Evolutionary conservation across 1,139 yeast species (phyloP), one percentile per base, ranked within the genome.

Genomic region (Taiozyma onychis): DNA sequence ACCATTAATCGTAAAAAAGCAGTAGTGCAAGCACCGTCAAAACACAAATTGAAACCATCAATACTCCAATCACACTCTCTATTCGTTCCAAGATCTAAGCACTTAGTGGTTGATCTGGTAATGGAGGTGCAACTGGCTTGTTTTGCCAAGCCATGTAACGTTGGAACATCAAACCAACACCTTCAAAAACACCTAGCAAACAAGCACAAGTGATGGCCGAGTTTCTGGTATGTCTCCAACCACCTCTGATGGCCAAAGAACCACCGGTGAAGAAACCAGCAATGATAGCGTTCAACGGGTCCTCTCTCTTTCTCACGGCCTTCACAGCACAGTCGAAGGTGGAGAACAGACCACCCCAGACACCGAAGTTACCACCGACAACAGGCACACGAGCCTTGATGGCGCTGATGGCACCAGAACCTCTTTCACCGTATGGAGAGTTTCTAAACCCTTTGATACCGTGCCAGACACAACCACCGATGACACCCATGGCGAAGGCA

Each of bases 221-320:
- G 71, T 91, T 93, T 73, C 98, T 80, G 49, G 96, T 88, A 69
- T 91, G 97, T 74, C 83, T 88, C 93, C 97, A 89, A 49, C 99
- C 99, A 62, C 99, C 98, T 81, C 99, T 88, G 61, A 95, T 82
- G 54, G 99, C 99, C 61, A 93, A 77, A 16, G 97, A 84, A 62
- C 99, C 99, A 77, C 99, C 99, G 47, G 97, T 91, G 76, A 89
- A 89, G 70, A 95, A 91, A 51, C 99, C 99, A 37, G 99, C 98
- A 67, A 93, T 86, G 63, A 93, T 93, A 54, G 98, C 97, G 69
- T 93, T 93, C 88, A 96, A 88, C 10, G 98, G 97, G 69, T 93
- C 99, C 72, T 93, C 99, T 74, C 97, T 88, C 71, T 88, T 87
- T 75, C 99, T 87, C 41, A 93, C 81, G 3, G 95, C 96, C 72